Percentiles rank a stretch among this genome's conserved stretches.
Evolutionary conservation across 345 rosid genomes (phyloP).

Genomic region (Sapria himalayana): DNA sequence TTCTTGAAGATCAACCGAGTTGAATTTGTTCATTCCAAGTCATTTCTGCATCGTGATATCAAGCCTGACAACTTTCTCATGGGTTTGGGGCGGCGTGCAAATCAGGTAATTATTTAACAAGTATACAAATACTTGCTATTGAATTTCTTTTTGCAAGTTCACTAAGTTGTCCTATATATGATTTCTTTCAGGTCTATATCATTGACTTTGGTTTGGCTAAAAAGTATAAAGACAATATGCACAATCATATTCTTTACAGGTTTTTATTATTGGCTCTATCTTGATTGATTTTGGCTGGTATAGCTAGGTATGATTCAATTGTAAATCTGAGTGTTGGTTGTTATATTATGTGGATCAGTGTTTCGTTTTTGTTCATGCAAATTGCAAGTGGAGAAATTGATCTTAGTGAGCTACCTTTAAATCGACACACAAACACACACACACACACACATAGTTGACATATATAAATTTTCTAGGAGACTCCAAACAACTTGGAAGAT

Average conservation of each 20-base stretch:
- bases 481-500: too few species aligned
- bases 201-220: constrained; percentile 89
- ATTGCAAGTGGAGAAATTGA: too few species aligned
- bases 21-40: constrained; percentile 74
- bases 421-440: too few species aligned
- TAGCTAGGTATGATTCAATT: background rate
- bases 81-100: constrained; percentile 82
- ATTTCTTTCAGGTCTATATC: constrained; percentile 35
- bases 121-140: too few species aligned
- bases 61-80: constrained; percentile 87
- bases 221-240: constrained; percentile 63
- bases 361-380: too few species aligned
- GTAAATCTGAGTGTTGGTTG: background rate
- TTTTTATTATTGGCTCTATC: constrained; percentile 7
- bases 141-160: constrained; percentile 1
- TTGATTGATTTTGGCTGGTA: background rate
- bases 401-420: too few species aligned
- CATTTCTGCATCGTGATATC: constrained; percentile 75
- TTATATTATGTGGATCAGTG: too few species aligned
- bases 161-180: constrained; percentile 5
- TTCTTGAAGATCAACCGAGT: constrained; percentile 65
- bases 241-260: constrained; percentile 89
- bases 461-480: too few species aligned
- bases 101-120: constrained; percentile 29
- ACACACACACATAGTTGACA: too few species aligned